phyloP scores from a whole-genome alignment of 2,329 filamentous ascomycete genomes.

The Acrodontium crateriforme region DNA sequence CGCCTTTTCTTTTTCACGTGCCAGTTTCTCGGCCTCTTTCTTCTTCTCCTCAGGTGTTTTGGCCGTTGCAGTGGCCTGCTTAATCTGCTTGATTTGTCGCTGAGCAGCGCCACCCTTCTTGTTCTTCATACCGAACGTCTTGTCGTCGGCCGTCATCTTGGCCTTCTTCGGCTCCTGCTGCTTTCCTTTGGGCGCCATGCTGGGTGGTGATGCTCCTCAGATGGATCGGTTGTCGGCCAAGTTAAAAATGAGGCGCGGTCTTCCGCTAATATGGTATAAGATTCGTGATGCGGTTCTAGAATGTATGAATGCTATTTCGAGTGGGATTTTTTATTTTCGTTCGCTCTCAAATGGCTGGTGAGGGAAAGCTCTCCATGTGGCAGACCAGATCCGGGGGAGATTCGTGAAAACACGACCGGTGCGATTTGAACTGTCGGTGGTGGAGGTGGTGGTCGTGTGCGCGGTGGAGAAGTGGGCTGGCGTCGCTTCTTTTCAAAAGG shows the following conservation, averaged over 20 bases:
- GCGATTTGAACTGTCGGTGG: too few relatives aligned
- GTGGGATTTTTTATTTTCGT: too few relatives aligned
- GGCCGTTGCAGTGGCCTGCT: slow-evolving; percentile 56
- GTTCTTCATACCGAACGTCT: slow-evolving; percentile 99
- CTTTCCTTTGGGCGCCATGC: slow-evolving; percentile 57
- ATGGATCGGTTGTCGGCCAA: slow-evolving; percentile 2
- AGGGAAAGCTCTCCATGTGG: slow-evolving; percentile 23
- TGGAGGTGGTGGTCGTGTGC: too few relatives aligned
- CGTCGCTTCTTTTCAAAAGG: too few relatives aligned
- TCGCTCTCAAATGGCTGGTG: slow-evolving; percentile 13
- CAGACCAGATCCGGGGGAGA: neutral
- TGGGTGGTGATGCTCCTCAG: slow-evolving; percentile 22
- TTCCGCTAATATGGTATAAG: slow-evolving; percentile 3
- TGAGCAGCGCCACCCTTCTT: slow-evolving; percentile 91
- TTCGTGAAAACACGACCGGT: neutral
- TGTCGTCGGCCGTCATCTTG: slow-evolving; percentile 66
- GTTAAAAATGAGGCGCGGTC: slow-evolving; percentile 1
- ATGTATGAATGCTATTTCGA: neutral
- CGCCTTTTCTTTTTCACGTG: slow-evolving; percentile 74
- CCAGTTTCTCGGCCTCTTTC: slow-evolving; percentile 51
- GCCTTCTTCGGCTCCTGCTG: slow-evolving; percentile 33
- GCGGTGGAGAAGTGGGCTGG: too few relatives aligned
- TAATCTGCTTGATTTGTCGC: slow-evolving; percentile 76
- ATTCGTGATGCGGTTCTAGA: neutral
- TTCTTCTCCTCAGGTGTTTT: slow-evolving; percentile 80